Evolutionary conservation across 805 yeast genomes (phyloP), one percentile per base, ranked within the genome.

Genomic region (Pichia insulana): DNA sequence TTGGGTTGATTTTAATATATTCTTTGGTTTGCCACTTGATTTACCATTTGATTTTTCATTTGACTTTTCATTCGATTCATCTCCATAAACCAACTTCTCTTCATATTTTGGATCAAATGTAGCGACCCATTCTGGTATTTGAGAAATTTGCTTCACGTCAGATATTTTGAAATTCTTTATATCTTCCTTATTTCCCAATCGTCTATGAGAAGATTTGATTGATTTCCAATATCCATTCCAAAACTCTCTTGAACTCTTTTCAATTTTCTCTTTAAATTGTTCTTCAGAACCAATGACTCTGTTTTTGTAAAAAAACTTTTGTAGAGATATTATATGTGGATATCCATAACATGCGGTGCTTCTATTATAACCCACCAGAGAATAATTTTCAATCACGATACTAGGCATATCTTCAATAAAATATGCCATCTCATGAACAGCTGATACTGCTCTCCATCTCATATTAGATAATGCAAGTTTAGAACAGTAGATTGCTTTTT

Each of bases 401-500:
- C 56, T 55, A 0, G 80, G 76, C 9, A 79, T 51, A 4, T 70
- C 70, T 1, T 57, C 26, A 3, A 79, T 63, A 51, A 63, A 78
- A 45, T 72, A 78, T 26, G 69, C 69, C 84, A 81, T 80, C 55
- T 81, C 88, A 55, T 81, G 88, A 17, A 76, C 58, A 3, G 72
- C 62, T 2, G 83, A 67, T 1, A 70, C 67, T 0, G 76, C 68
- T 52, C 76, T 64, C 87, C 87, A 81, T 30, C 73, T 58, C 3
- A 69, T 58, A 53, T 78, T 75, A 2, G 57, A 47, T 27, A 80
- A 54, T 0, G 86, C 84, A 19, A 58, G 41, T 43, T 65, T 63
- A 1, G 84, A 71, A 6, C 63, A 63, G 15, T 57, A 61, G 11
- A 74, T 54, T 0, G 83, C 70, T 15, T 56, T 58, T n/a, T 57